These are phyloP conservation scores for Fusarium haematococcum DNA, from an alignment of 2,329 filamentous ascomycete species.

Conservation along the genomic window DNA sequence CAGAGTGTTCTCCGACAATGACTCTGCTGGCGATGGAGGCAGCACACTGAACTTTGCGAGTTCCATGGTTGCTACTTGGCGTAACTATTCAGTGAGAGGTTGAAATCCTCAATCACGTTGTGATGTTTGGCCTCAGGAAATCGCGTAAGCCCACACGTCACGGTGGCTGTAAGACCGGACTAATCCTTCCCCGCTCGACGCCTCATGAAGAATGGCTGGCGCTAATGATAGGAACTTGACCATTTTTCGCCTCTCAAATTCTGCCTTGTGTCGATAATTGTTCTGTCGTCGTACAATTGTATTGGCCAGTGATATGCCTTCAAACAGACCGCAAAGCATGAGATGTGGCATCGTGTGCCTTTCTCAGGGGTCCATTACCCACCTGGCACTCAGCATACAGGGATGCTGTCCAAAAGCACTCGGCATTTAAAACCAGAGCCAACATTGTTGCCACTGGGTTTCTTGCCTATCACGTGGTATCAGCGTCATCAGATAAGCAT, in stretches of 20 bases:
- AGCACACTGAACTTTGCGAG: background rate
- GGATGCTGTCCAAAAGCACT: background rate
- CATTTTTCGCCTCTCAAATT: background rate
- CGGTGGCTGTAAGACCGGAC: conserved; percentile 20
- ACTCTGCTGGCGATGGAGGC: conserved; percentile 2
- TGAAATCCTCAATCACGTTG: background rate
- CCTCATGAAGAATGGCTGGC: background rate
- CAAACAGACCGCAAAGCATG: background rate
- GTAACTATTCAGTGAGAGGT: background rate
- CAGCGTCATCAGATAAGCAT: background rate
- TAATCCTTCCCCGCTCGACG: conserved; percentile 17
- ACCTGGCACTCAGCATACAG: background rate
- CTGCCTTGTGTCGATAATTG: background rate
- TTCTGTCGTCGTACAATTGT: background rate
- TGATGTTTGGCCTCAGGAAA: background rate
- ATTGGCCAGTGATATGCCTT: background rate
- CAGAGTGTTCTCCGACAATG: background rate
- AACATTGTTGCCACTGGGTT: background rate
- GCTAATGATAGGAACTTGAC: background rate
- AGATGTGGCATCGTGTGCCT: background rate
- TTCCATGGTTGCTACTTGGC: background rate
- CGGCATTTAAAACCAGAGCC: background rate
- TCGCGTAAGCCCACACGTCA: background rate
- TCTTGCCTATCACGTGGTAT: background rate
- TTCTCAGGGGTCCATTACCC: background rate